Conservation (phyloP, 257 asterid species). For the Nicotiana knightiana region DNA sequence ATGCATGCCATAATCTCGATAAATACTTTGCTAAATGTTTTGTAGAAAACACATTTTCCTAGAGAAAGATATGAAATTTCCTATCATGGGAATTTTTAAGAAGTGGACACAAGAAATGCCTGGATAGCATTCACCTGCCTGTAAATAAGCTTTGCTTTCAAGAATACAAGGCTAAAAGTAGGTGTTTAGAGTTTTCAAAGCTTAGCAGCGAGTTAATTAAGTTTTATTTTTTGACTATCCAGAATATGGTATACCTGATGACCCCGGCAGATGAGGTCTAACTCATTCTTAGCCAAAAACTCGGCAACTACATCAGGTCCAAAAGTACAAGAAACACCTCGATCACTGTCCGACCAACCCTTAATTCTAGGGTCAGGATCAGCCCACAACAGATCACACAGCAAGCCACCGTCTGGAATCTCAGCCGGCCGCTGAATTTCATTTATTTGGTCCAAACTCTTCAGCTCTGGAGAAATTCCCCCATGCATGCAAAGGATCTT, state of each 20-base stretch:
- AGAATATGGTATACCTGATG: slow-evolving; percentile 53
- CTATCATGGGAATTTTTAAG: background rate
- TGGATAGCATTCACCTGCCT: background rate
- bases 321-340: slow-evolving; percentile 78
- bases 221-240: background rate
- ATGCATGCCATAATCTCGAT: background rate
- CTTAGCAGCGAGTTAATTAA: background rate
- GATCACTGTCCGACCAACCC: slow-evolving; percentile 76
- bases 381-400: slow-evolving; percentile 82
- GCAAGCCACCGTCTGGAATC: slow-evolving; percentile 67
- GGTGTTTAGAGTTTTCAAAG: background rate
- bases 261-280: slow-evolving; percentile 83
- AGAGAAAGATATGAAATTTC: background rate
- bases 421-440: slow-evolving; percentile 58
- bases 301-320: slow-evolving; percentile 70
- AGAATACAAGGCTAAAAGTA: background rate
- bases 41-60: background rate
- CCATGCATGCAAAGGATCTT: slow-evolving; percentile 88
- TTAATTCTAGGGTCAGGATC: slow-evolving; percentile 56
- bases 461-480: slow-evolving; percentile 67
- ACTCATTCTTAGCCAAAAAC: slow-evolving; percentile 50
- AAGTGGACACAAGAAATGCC: background rate
- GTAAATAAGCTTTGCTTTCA: background rate
- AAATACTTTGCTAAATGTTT: background rate
- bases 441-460: slow-evolving; percentile 48